A percentile compares a stretch with the other conserved stretches of the same genome.
Conservation (phyloP, 352 stramenopile species). For the Globisporangium takayamanum region DNA sequence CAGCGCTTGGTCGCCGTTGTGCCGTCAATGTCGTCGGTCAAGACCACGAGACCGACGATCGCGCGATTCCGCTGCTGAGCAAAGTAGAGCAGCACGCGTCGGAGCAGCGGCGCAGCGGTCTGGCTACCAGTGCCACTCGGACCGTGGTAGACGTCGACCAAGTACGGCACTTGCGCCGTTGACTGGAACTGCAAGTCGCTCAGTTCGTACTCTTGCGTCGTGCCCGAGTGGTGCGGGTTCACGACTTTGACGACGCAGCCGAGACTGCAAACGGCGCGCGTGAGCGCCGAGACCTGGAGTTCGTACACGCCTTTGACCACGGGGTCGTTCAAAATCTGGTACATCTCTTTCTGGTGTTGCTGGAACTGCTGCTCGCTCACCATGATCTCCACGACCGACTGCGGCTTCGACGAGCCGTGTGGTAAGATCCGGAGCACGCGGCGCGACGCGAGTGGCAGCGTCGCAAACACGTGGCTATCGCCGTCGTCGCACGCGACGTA, state of each 20-base stretch:
- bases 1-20: constrained; percentile 7
- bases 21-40: constrained; percentile 32
- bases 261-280: constrained; percentile 87
- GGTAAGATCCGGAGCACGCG: constrained; percentile 52
- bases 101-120: constrained; percentile 19
- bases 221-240: constrained; percentile 35
- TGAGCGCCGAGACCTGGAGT: constrained; percentile 86
- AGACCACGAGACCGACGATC: constrained; percentile 40
- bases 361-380: constrained; percentile 73
- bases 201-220: constrained; percentile 52
- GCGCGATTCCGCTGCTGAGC: constrained; percentile 63
- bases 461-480: constrained; percentile 72
- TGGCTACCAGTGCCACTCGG: constrained; percentile 3
- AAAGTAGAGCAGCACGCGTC: constrained; percentile 64
- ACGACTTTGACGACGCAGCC: constrained; percentile 80
- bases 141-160: constrained; percentile 31
- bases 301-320: constrained; percentile 91
- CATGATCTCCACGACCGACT: constrained; percentile 57
- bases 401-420: constrained; percentile 44
- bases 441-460: constrained; percentile 40
- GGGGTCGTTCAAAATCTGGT: constrained; percentile 74
- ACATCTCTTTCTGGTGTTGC: constrained; percentile 66
- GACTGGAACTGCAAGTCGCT: constrained; percentile 71
- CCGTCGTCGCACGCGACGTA: constrained; percentile 62
- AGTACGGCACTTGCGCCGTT: constrained; percentile 53